Evolutionary conservation across 83 land plant genomes (phyloP).

Genomic region (Thuja plicata): DNA sequence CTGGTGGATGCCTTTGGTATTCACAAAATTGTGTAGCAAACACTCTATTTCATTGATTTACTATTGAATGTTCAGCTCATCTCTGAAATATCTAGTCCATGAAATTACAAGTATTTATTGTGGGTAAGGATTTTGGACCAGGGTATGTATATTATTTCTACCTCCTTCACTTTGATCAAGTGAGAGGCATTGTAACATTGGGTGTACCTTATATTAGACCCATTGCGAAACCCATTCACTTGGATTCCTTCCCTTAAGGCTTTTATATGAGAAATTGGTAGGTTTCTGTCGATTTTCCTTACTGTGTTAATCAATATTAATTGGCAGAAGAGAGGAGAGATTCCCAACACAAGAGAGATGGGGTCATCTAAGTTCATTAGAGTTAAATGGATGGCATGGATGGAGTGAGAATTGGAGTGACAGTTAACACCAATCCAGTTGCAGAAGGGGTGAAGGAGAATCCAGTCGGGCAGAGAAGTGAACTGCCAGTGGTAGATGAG

Average conservation of each 20-base stretch:
- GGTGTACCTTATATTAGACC: slow-evolving; percentile 22
- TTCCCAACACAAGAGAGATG: no score
- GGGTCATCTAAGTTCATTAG: no score
- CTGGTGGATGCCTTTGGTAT: background rate
- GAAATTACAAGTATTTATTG: slow-evolving; percentile 21
- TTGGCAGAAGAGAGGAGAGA: background rate
- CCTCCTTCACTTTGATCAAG: slow-evolving; percentile 12
- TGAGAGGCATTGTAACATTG: slow-evolving; percentile 16
- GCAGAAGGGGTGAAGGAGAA: no score
- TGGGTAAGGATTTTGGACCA: slow-evolving; percentile 22
- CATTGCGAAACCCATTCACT: background rate
- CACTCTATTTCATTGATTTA: background rate
- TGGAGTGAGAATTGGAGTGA: no score
- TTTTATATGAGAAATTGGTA: slow-evolving; percentile 7
- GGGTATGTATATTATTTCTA: background rate
- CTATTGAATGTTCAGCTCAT: background rate
- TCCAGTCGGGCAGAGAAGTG: slow-evolving; percentile 19
- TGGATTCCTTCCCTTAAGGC: background rate
- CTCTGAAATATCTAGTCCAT: background rate
- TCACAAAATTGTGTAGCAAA: background rate
- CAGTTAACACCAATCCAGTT: no score
- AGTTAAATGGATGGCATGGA: no score
- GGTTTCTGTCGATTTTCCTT: background rate
- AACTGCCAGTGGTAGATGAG: slow-evolving; percentile 46
- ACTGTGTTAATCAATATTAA: background rate